Evolutionary conservation across 106 monocot species (phyloP), one percentile per base, ranked within the genome.

Genomic region (Triglochin maritima): DNA sequence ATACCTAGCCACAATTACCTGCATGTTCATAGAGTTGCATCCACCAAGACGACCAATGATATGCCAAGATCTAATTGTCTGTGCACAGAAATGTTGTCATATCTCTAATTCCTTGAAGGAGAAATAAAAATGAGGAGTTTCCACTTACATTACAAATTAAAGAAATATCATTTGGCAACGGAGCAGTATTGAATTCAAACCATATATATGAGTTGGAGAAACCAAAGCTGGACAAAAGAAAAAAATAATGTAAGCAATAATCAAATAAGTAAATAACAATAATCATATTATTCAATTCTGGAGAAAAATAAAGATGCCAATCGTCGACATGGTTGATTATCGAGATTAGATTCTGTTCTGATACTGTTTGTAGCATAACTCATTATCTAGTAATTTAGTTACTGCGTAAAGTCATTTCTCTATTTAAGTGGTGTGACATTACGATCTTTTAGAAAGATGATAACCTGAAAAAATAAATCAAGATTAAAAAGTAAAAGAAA

Each of bases 1-100:
- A 4, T 2, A 74, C 3, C 29, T 17, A 71, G 61, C n/a, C 66
- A 72, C 59, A 49, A 12, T 29, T 80, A 90, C 95, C 87, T 90
- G 95, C 95, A 95, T 90, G 77, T 95, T 95, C 95, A 95, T 90
- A 42, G 95, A 90, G 76, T 95, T 95, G 81, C 87, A 95, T 17
- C 95, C 95, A 50, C 95, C 95, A 61, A 95, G 90, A 12, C 95
- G 83, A 41, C 95, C 95, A 77, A 95, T 78, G 51, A 95, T 95
- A 78, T 87, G 83, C 90, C 87, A 95, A 63, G 90, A 83, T 56
- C 90, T 78, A 72, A 95, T 83, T 53, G 87, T 71, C 95, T 95
- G 64, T 59, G 70, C 41, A 77, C 2, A 63, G 49, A 73, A 3
- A 74, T 17, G 10, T 65, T 14, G 59, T 67, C 7, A 74, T 42